Evolutionary conservation across 306 rosid species (phyloP).

Genomic region (Chamaecrista fasciculata): DNA sequence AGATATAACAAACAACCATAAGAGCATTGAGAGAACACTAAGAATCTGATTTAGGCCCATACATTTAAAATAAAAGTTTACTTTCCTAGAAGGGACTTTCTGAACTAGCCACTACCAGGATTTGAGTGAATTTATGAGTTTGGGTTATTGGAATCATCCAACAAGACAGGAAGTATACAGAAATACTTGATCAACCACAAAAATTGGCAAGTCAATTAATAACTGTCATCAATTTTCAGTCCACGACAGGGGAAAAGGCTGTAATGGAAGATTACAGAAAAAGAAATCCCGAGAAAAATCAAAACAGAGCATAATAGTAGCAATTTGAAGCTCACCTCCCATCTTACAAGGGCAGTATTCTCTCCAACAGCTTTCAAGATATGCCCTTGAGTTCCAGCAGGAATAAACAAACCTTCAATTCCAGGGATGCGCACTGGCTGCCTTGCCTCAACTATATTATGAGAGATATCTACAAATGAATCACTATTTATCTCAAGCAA

Average conservation of each 20-base stretch:
- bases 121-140: background rate
- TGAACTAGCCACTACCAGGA: slow-evolving; percentile 19
- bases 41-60: slow-evolving; percentile 8
- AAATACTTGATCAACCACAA: slow-evolving; percentile 19
- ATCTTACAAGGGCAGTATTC: slow-evolving; percentile 82
- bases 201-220: background rate
- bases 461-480: slow-evolving; percentile 44
- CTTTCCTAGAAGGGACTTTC: slow-evolving; percentile 13
- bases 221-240: slow-evolving; percentile 2
- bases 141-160: slow-evolving; percentile 7
- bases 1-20: slow-evolving; percentile 8
- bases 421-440: slow-evolving; percentile 69
- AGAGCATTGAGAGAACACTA: background rate
- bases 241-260: background rate
- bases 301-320: slow-evolving; percentile 4
- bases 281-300: slow-evolving; percentile 10
- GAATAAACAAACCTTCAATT: slow-evolving; percentile 74
- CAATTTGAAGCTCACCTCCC: slow-evolving; percentile 70
- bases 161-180: slow-evolving; percentile 14
- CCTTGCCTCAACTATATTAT: slow-evolving; percentile 54
- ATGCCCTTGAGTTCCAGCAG: slow-evolving; percentile 70
- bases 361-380: slow-evolving; percentile 63
- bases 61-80: background rate
- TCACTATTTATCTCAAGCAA: slow-evolving; percentile 55
- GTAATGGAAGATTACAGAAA: background rate